Percentiles rank a stretch among this genome's conserved stretches.
Conservation (phyloP, 352 stramenopile species). For the Phytophthora pinifolia region DNA sequence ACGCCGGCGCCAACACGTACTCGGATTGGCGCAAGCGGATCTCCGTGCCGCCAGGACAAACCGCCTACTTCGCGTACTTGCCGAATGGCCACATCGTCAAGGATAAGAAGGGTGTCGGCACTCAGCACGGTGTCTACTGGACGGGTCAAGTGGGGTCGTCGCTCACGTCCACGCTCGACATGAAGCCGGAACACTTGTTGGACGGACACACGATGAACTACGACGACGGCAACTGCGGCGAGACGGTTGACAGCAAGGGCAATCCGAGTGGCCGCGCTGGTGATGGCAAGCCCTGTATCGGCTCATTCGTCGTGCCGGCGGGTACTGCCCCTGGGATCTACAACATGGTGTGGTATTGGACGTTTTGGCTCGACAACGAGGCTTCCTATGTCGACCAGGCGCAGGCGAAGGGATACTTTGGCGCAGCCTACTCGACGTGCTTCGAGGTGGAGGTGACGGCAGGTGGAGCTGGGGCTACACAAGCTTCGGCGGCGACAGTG, state of each 20-base stretch:
- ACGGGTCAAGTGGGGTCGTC: constrained; percentile 40
- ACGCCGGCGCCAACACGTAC: constrained; percentile 55
- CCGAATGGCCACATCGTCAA: constrained; percentile 67
- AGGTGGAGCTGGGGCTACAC: constrained; percentile 1
- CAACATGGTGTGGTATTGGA: constrained; percentile 77
- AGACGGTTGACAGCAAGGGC: constrained; percentile 46
- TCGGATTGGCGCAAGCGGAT: constrained; percentile 60
- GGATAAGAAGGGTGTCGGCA: constrained; percentile 66
- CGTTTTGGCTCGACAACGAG: constrained; percentile 58
- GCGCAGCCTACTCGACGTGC: constrained; percentile 64
- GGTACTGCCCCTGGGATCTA: constrained; percentile 51
- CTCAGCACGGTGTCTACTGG: constrained; percentile 67
- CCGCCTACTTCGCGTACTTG: constrained; percentile 56
- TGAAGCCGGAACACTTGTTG: constrained; percentile 48
- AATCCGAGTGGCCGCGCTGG: constrained; percentile 50
- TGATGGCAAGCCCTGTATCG: constrained; percentile 63
- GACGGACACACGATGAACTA: constrained; percentile 47
- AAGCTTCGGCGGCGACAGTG: not conserved
- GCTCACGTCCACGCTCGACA: constrained; percentile 49
- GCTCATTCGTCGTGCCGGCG: constrained; percentile 46
- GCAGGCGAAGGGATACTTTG: constrained; percentile 59
- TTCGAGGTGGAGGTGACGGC: constrained; percentile 62
- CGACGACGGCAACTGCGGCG: constrained; percentile 63
- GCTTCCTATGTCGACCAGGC: constrained; percentile 48
- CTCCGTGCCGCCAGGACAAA: constrained; percentile 32